Conservation (phyloP, 352 stramenopile species). For the Phytophthora niederhauseri region DNA sequence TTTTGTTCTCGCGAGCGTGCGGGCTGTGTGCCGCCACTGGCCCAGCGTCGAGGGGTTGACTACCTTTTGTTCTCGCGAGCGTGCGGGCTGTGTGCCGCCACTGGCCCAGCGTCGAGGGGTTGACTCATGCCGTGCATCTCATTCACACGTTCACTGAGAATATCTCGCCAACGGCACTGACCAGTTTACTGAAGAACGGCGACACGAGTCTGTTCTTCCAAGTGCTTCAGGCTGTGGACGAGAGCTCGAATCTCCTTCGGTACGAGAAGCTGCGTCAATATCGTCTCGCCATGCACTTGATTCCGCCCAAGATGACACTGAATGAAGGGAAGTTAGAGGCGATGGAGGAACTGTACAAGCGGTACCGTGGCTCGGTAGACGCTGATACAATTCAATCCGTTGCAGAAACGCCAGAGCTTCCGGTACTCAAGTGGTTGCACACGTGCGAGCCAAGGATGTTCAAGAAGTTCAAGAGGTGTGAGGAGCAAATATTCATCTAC, state of each 20-base stretch:
- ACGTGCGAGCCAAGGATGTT: background rate
- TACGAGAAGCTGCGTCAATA: constrained; percentile 1
- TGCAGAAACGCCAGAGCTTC: background rate
- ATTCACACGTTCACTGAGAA: background rate
- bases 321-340: background rate
- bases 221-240: background rate
- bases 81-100: background rate
- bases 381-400: background rate
- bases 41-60: background rate
- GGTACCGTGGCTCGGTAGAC: background rate
- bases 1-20: background rate
- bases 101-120: background rate
- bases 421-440: background rate
- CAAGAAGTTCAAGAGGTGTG: background rate
- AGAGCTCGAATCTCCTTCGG: background rate
- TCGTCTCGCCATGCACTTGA: background rate
- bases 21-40: background rate
- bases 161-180: background rate
- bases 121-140: background rate
- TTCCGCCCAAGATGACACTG: background rate
- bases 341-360: constrained; percentile 6
- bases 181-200: background rate
- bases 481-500: background rate
- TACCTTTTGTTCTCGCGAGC: no score
- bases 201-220: background rate